phyloP scores from a whole-genome alignment of 345 rosid genomes.

The Durio zibethinus region DNA sequence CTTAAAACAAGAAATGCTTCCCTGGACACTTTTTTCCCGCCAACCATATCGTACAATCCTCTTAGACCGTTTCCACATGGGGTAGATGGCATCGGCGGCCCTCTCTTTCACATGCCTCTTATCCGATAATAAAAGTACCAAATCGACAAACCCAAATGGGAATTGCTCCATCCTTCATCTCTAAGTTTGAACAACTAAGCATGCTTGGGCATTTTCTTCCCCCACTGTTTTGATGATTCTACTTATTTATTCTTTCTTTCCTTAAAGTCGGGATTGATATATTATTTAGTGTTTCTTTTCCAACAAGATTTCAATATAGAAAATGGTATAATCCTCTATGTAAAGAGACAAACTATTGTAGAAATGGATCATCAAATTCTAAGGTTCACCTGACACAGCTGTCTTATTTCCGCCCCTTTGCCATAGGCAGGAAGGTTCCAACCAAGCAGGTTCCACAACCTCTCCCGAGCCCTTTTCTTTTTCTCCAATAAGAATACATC shows the following conservation, averaged over 20 bases:
- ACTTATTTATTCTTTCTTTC: conserved; percentile 2
- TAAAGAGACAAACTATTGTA: neutral
- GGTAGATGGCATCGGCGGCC: neutral
- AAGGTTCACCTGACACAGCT: conserved; percentile 11
- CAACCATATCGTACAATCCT: neutral
- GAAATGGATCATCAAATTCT: conserved; percentile 6
- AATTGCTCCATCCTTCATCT: neutral
- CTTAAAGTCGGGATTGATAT: neutral
- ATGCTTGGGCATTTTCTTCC: neutral
- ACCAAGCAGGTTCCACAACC: neutral
- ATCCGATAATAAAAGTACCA: neutral
- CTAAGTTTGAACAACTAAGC: conserved; percentile 11
- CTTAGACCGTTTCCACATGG: neutral
- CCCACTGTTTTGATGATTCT: neutral
- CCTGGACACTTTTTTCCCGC: too few relatives aligned
- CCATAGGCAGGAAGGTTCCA: neutral
- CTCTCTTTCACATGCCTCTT: neutral
- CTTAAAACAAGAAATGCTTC: too few relatives aligned
- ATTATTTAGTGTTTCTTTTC: neutral
- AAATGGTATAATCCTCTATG: neutral
- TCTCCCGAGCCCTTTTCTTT: neutral
- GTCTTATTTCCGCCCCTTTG: neutral
- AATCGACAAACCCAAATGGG: neutral
- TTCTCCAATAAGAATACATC: neutral
- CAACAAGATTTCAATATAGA: neutral